phyloP scores from a whole-genome alignment of 345 rosid species.

The Carallia brachiata region DNA sequence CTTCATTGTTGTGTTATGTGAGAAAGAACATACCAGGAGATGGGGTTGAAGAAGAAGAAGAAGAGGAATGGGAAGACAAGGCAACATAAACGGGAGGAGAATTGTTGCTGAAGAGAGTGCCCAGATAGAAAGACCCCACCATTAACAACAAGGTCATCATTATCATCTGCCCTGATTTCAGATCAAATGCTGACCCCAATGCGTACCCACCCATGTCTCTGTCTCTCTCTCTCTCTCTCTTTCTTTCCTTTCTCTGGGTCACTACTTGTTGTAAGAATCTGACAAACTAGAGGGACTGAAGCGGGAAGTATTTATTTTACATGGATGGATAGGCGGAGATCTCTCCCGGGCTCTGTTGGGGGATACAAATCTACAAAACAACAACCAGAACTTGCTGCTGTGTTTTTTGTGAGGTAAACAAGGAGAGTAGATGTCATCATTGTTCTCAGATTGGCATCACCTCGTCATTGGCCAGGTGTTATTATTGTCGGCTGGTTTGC shows the following conservation, averaged over 20 bases:
- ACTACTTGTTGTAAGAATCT: background rate
- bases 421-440: background rate
- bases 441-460: too few relatives aligned
- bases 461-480: too few relatives aligned
- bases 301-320: background rate
- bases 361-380: background rate
- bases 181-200: slow-evolving; percentile 60
- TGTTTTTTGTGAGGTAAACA: background rate
- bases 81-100: slow-evolving; percentile 46
- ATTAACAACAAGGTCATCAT: slow-evolving; percentile 63
- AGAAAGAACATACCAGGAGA: slow-evolving; percentile 20
- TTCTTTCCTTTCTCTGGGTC: background rate
- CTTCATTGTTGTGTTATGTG: background rate
- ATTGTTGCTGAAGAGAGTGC: slow-evolving; percentile 74
- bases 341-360: background rate
- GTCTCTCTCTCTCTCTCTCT: background rate
- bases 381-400: background rate
- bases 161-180: slow-evolving; percentile 67
- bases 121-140: slow-evolving; percentile 75
- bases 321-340: background rate
- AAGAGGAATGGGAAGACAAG: slow-evolving; percentile 28
- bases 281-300: background rate
- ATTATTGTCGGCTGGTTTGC: too few relatives aligned
- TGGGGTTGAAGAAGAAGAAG: slow-evolving; percentile 25
- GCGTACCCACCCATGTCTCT: slow-evolving; percentile 53